These are phyloP conservation scores for Fraxinus velutina DNA, from an alignment of 305 asterid species.

Conservation along the genomic window DNA sequence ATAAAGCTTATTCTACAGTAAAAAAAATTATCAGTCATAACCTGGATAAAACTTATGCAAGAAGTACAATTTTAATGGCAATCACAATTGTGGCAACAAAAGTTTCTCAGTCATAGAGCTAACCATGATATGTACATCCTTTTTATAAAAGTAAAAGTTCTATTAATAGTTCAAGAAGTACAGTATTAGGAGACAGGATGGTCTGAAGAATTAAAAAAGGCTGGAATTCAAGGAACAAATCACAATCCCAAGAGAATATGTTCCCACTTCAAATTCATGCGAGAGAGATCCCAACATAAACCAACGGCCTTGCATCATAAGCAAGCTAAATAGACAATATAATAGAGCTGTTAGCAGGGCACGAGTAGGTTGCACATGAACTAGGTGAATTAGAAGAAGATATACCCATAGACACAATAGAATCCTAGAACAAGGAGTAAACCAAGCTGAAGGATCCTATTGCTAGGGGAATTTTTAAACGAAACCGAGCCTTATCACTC, in stretches of 20 bases:
- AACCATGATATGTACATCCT: not conserved
- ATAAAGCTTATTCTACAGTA: slow-evolving; percentile 72
- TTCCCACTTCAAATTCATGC: not conserved
- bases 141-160: not conserved
- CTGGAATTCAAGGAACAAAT: not conserved
- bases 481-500: not conserved
- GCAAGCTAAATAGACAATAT: not conserved
- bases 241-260: not conserved
- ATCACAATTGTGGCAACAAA: slow-evolving; percentile 5
- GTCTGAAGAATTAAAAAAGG: not conserved
- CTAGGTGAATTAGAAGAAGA: not conserved
- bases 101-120: not conserved
- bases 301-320: not conserved
- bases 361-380: not conserved
- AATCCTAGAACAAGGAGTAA: not conserved
- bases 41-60: slow-evolving; percentile 3
- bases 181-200: not conserved
- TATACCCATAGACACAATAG: not conserved
- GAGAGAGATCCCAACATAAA: not conserved
- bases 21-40: slow-evolving; percentile 7
- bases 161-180: not conserved
- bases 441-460: not conserved
- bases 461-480: not conserved
- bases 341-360: not conserved
- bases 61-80: not conserved